A percentile compares a stretch with the other conserved stretches of the same genome.
These are phyloP conservation scores for Cladosporium oxysporum DNA, from an alignment of 2,329 filamentous ascomycete species.

Conservation along the genomic window DNA sequence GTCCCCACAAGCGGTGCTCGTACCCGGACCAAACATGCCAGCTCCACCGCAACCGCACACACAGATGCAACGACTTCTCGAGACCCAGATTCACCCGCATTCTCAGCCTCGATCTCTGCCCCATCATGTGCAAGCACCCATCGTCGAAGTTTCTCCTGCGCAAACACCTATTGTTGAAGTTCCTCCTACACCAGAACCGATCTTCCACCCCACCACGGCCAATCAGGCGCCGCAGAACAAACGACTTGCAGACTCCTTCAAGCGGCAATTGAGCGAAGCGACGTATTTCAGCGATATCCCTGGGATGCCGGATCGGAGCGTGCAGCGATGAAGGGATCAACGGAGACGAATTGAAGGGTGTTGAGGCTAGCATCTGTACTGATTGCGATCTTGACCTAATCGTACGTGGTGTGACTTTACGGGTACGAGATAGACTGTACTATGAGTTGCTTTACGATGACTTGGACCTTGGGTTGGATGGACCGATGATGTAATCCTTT, in stretches of 20 bases:
- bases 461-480: background rate
- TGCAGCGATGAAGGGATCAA: background rate
- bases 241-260: slow-evolving; percentile 14
- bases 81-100: background rate
- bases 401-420: background rate
- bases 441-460: background rate
- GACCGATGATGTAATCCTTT: background rate
- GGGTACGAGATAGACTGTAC: background rate
- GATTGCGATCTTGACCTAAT: background rate
- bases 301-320: slow-evolving; percentile 13
- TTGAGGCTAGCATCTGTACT: background rate
- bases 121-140: background rate
- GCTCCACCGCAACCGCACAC: background rate
- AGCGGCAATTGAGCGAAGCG: slow-evolving; percentile 16
- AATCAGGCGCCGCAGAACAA: slow-evolving; percentile 16
- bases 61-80: background rate
- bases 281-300: slow-evolving; percentile 22
- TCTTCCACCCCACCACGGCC: background rate
- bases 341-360: background rate
- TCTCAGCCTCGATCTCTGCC: background rate
- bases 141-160: background rate
- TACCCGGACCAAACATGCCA: background rate
- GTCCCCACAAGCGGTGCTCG: background rate
- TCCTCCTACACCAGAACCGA: background rate
- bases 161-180: background rate